Base-by-base conservation (phyloP, 2,329 filamentous ascomycete species). In the Metarhizium anisopliae region DNA sequence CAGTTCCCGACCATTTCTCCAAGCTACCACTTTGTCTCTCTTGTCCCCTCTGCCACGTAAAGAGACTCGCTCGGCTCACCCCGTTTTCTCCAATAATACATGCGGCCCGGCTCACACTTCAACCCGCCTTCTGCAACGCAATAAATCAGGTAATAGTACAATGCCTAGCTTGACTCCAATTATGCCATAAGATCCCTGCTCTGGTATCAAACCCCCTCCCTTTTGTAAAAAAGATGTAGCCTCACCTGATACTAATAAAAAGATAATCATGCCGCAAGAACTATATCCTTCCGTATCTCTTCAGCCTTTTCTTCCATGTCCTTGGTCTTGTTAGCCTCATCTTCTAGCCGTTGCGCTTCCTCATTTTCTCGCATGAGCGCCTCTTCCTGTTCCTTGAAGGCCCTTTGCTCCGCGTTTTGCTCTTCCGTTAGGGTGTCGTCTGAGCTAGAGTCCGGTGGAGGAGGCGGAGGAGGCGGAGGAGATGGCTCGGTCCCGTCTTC, bases 291-390 rank as follows among this genome's bases (percentile, higher is more conserved):
- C 43, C 62, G 60, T 56, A 64, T 60, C 40, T 56, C 59, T 52
- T 61, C 59, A 52, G 58, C 56, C 35, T 56, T 64, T 7, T 60
- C 60, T 56, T 67, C 66, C 59, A 66, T 54, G 49, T 55, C 58
- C 56, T 65, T 67, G 5, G 61, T 65, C 54, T 62, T 60, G 25
- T 65, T 69, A 50, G 71, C 74, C 58, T 78, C 77, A 52, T 79
- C 78, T 55, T 78, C 77, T 25, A 79, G 67, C 56, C 77, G 68
- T 61, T 80, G 73, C 1, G 77, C 78, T 61, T 81, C 79, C 61
- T 81, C 79, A 58, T 81, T 79, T 67, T 81, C 78, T 47, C 73
- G 71, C 64, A 77, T 67, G 14, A 81, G 66, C 30, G 71, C 77
- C 61, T 76, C 73, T 61, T 79, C 77, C 64, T 81, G 77, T 59